These are phyloP conservation scores for Glycyrrhiza uralensis DNA, from an alignment of 306 rosid species.

Conservation along the genomic window DNA sequence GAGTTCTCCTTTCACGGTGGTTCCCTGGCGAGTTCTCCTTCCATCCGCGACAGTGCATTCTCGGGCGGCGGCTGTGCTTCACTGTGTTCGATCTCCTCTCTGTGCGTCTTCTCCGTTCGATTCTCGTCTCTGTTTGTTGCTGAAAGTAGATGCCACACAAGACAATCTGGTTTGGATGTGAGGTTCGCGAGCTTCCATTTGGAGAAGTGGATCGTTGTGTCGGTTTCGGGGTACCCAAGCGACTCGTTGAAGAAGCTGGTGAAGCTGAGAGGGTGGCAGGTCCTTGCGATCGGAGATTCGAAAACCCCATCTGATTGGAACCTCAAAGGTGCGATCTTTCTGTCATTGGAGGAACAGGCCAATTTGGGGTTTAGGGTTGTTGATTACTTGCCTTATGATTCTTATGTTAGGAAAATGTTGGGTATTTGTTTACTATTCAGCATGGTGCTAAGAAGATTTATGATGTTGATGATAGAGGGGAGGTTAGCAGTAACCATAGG, in stretches of 20 bases:
- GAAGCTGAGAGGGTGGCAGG: conserved; percentile 87
- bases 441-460: conserved; percentile 92
- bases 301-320: conserved; percentile 84
- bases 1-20: too few relatives aligned
- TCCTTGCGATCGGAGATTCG: conserved; percentile 77
- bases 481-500: too few relatives aligned
- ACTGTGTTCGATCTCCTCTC: too few relatives aligned
- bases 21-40: too few relatives aligned
- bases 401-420: conserved; percentile 89
- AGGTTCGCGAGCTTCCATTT: conserved; percentile 61
- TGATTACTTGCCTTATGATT: conserved; percentile 81
- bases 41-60: too few relatives aligned
- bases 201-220: conserved; percentile 85
- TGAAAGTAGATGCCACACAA: too few relatives aligned
- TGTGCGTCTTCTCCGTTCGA: too few relatives aligned
- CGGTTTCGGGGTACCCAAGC: conserved; percentile 69
- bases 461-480: conserved; percentile 95
- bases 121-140: too few relatives aligned
- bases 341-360: conserved; percentile 82
- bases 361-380: conserved; percentile 81
- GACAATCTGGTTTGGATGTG: too few relatives aligned
- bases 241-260: conserved; percentile 65
- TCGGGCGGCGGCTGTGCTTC: too few relatives aligned
- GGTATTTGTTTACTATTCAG: conserved; percentile 89
- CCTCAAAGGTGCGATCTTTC: conserved; percentile 82